Evolutionary conservation across 257 asterid genomes (phyloP), one percentile per base, ranked within the genome.

Genomic region (Penstemon barbatus): DNA sequence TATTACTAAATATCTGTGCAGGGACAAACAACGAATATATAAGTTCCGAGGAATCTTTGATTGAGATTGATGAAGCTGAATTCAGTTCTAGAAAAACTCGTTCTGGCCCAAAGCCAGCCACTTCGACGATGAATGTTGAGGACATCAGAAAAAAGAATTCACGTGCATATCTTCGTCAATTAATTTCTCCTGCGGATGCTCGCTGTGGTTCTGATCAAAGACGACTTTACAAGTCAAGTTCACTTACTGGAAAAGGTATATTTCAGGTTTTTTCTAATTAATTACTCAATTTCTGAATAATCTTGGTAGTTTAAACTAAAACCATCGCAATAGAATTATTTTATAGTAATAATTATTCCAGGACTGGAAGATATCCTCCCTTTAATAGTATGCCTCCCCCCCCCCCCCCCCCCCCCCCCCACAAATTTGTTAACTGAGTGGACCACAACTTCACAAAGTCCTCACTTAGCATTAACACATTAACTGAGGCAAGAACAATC

Each of bases 211-310:
- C 71, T 8, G 39, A 52, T 38, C 49, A 39, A 51, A 50, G 64
- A 18, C 8, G 19, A 43, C 41, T n/a, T 3, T 48, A 54, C 4
- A 63, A 62, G 64, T 51, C 71, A n/a, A 64, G 11, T 13, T 57
- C 71, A 40, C n/a, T 42, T 44, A 25, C 52, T 19, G 45, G 5
- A 42, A 41, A n/a, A 67, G 69, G 78, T 73, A 69, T 12, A 6
- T 61, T 63, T 77, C 8, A n/a, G n/a, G 8, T 8, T 65, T 25
- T 48, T 62, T 63, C 18, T 68, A 18, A 5, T 55, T 63, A 49
- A 50, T 25, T 42, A 43, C 44, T 41, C 61, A 45, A 56, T 52
- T 57, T 54, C 63, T 18, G 18, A 10, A 44, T 10, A 52, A 39
- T 66, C 40, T 66, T 53, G 36, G 42, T 40, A 44, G 5, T n/a